Evolutionary conservation across 2,329 filamentous ascomycete genomes (phyloP), one percentile per base, ranked within the genome.

Genomic region (Fusarium euwallaceae): DNA sequence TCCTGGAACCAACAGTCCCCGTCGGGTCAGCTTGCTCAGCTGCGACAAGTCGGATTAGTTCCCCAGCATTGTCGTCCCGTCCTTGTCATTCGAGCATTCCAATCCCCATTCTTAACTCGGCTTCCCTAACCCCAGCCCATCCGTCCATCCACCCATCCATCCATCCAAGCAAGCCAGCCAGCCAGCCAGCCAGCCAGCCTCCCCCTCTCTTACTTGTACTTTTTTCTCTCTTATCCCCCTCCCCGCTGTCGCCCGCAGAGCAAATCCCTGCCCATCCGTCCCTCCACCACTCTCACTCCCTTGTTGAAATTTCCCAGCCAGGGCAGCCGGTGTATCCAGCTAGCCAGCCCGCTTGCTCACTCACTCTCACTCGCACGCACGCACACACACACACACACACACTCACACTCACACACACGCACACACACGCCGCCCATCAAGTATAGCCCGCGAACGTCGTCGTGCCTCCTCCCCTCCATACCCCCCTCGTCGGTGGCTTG

Each of bases 401-500:
- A 53, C 45, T 16, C 37, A 20, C 39, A n/a, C 39, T 11, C 39
- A 45, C 41, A 22, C 41, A 12, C 39, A 14, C 39, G 6, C 45
- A 27, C 45, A 27, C 72, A 17, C 73, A 62, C 72, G 39, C 60
- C 43, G 48, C 27, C 45, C 43, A 65, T 66, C 62, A 63, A 59
- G 62, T 22, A 56, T 64, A 70, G 67, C 67, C 70, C 70, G 66
- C 67, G 65, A 29, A 53, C 24, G 24, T 53, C 27, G 48, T 53
- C 48, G 17, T 53, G 17, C 27, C 48, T 53, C 27, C 48, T 53
- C 10, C 27, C 48, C 48, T 53, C 48, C 24, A 53, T 53, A 53
- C 48, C 48, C 48, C 61, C 62, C 67, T 70, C 64, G 60, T 76
- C 66, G 60, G 75, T 73, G 74, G 77, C 74, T 77, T 78, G 74